These are phyloP conservation scores for Phlyctochytrium bullatum DNA, from an alignment of 192 early-diverging fungal genomes.

Conservation along the genomic window DNA sequence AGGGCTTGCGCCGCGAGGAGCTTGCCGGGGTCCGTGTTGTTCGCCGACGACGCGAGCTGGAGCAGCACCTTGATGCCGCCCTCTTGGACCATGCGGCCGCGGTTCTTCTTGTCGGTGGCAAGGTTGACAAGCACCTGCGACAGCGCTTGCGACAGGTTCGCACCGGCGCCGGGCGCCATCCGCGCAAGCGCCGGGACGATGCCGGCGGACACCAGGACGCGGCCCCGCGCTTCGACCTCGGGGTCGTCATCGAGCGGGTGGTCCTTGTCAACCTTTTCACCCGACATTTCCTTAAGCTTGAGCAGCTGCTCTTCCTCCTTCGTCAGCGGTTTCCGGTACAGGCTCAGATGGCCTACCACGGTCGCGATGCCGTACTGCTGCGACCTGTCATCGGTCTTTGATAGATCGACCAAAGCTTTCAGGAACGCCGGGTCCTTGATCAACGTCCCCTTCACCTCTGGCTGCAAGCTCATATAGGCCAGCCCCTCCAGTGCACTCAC, in stretches of 20 bases:
- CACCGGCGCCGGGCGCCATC: conserved; percentile 44
- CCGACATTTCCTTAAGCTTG: no score
- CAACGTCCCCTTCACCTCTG: no score
- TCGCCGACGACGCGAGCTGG: conserved; percentile 12
- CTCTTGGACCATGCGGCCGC: conserved; percentile 80
- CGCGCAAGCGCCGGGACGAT: background rate
- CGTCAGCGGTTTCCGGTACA: no score
- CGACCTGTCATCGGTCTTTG: no score
- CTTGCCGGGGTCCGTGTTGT: conserved; percentile 22
- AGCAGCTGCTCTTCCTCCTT: no score
- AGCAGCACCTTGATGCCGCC: conserved; percentile 69
- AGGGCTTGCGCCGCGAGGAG: conserved; percentile 73
- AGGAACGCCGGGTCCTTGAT: no score
- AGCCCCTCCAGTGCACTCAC: no score
- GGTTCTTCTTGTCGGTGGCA: conserved; percentile 63
- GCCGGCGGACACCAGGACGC: conserved; percentile 6
- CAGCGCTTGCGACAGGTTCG: conserved; percentile 58
- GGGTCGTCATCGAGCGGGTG: conserved; percentile 62
- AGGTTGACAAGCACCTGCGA: conserved; percentile 69
- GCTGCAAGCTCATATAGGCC: no score
- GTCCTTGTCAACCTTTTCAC: conserved; percentile 28
- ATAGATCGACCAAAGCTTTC: no score
- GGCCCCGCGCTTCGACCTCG: conserved; percentile 56
- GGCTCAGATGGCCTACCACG: no score
- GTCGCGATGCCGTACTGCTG: no score